Conservation (phyloP, 805 yeast genomes). For the Ogataea sp. region DNA sequence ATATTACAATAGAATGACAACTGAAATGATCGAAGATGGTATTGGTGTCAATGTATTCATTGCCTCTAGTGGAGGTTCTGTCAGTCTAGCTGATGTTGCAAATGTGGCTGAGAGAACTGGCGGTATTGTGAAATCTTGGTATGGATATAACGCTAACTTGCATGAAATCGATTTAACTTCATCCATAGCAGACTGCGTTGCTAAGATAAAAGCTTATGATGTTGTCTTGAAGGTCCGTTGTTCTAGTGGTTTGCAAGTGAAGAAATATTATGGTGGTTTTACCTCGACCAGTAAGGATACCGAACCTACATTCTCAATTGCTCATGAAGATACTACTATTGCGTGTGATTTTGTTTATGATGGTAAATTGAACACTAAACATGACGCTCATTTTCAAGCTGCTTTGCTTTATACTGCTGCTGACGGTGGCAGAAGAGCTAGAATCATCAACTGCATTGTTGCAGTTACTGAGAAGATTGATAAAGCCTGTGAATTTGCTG, state of each 20-base stretch:
- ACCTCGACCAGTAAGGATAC: conserved; percentile 28
- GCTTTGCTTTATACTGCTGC: conserved; percentile 79
- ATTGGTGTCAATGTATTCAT: conserved; percentile 76
- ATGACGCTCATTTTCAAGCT: conserved; percentile 85
- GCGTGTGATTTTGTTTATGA: conserved; percentile 73
- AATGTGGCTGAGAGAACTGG: conserved; percentile 58
- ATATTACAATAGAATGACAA: conserved; percentile 53
- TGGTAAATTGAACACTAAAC: conserved; percentile 57
- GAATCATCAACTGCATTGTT: conserved; percentile 79
- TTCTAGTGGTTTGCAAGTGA: conserved; percentile 79
- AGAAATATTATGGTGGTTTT: conserved; percentile 62
- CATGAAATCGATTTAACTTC: conserved; percentile 60
- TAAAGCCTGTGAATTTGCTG: conserved; percentile 73
- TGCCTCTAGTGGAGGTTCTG: conserved; percentile 46
- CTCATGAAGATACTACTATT: conserved; percentile 54
- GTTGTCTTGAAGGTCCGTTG: conserved; percentile 80
- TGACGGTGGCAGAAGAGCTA: conserved; percentile 70
- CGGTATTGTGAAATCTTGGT: conserved; percentile 59
- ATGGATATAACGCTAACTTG: conserved; percentile 54
- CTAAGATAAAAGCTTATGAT: conserved; percentile 59
- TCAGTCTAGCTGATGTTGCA: conserved; percentile 72
- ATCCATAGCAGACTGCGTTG: conserved; percentile 47
- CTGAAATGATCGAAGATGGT: conserved; percentile 44
- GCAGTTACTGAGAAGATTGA: conserved; percentile 69
- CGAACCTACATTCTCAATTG: conserved; percentile 66